Evolutionary conservation across 768 basidiomycete genomes (phyloP).

Genomic region (Phaeotremella skinneri): DNA sequence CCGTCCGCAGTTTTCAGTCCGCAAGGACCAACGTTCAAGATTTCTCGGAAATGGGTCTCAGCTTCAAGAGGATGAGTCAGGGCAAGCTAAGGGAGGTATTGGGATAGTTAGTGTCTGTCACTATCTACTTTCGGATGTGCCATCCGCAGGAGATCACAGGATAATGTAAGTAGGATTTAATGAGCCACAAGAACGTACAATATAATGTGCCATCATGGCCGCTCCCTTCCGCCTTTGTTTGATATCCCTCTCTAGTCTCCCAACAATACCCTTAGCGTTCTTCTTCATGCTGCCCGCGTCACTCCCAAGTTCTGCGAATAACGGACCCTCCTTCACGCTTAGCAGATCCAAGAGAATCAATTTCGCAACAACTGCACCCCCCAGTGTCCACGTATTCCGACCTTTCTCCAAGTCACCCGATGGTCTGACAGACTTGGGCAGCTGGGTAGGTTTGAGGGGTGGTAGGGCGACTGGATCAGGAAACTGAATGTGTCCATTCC

Average conservation of each 20-base stretch:
- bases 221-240: slow-evolving; percentile 16
- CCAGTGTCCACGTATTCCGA: slow-evolving; percentile 35
- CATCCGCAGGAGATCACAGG: background rate
- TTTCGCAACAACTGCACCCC: slow-evolving; percentile 19
- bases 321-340: background rate
- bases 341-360: slow-evolving; percentile 16
- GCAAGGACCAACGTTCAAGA: slow-evolving; percentile 20
- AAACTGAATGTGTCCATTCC: slow-evolving; percentile 41
- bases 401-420: slow-evolving; percentile 32
- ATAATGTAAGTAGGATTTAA: background rate
- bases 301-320: too few relatives aligned
- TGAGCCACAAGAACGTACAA: slow-evolving; percentile 29
- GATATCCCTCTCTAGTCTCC: background rate
- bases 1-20: slow-evolving; percentile 30
- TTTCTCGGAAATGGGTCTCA: slow-evolving; percentile 28
- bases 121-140: background rate
- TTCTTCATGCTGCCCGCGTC: too few relatives aligned
- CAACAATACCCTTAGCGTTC: background rate
- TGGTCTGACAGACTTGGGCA: slow-evolving; percentile 25
- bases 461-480: slow-evolving; percentile 37
- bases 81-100: slow-evolving; percentile 29
- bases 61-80: slow-evolving; percentile 7
- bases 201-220: slow-evolving; percentile 34
- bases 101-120: background rate
- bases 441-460: slow-evolving; percentile 29